Base-by-base conservation (phyloP, 202 grass and related monocot species). In the Schoenoplectus triqueter region DNA sequence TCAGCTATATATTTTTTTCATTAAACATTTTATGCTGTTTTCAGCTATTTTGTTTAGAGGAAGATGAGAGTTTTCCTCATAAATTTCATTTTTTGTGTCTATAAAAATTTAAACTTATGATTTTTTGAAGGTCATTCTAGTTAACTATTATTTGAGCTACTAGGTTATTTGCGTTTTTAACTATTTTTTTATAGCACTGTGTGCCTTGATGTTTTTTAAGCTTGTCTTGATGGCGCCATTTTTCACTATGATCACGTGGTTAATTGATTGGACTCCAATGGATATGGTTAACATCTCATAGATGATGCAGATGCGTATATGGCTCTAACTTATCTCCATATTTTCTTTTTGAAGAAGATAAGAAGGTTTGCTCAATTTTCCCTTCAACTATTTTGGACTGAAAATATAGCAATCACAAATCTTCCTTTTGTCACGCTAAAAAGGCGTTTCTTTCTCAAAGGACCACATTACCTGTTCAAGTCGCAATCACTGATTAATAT, bases 211-310 rank as follows among this genome's bases (percentile, higher is more conserved):
- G 17, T 47, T 72, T 49, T 48, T 72, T 72, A 56, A 56, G 73
- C 20, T 39, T 78, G 21, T 59, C 52, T 57, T 57, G 73, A 78
- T 59, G 8, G 2, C 52, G 57, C 20, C 52, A 78, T 42, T 0
- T 5, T 44, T 59, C 52, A 4, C 1, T 51, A 5, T 14, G 19
- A 78, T 44, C 54, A 59, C 10, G 74, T 60, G 74, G 42, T 73
- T 42, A 15, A 59, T 59, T 78, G 52, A 41, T 44, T 17, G 41
- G 51, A 9, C 13, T 54, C 52, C 21, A 59, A 5, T 78, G 52
- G 74, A 60, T 78, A 60, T 76, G 50, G 73, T 56, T 76, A 76
- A 56, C 50, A 56, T 60, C 52, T 41, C 54, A 60, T 78, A 60
- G 7, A 44, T 78, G 13, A 78, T 14, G 42, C 31, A 41, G 11